Base-by-base conservation (phyloP, 202 grass and related monocot species). In the Hordeum pubiflorum region DNA sequence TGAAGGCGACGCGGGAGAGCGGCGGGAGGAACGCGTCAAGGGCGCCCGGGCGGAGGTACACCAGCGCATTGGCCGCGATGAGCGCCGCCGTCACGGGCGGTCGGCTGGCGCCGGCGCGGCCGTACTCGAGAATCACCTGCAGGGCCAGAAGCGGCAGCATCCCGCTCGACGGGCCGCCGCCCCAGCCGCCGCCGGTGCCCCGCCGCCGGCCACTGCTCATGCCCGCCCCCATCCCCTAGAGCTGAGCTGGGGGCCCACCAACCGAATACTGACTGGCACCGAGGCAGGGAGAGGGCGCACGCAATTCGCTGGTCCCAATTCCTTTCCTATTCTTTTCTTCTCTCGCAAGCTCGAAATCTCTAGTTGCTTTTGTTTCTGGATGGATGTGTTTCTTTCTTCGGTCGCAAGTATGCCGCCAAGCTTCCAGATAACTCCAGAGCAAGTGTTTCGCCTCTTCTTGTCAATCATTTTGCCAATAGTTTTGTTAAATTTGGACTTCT, bases 71-170 rank as follows among this genome's bases (percentile, higher is more conserved):
- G 82, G 89, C 76, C 61, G 90, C 86, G 33, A 98, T 83, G 24
- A 98, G 87, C 66, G 85, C 89, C 36, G 92, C 92, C n/a, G 90
- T 95, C 15, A 93, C 90, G 33, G 89, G 90, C 9, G 96, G 96
- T 13, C 87, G 91, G 29, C 80, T 65, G 20, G 88, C 84, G 3
- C 89, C 84, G 15, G 79, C 40, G 77, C 88, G 84, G 46, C 76
- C 63, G 83, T 93, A 98, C 78, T 98, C 96, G 44, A 79, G 69
- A 14, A 91, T 78, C 46, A 93, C 90, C 39, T 95, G 92, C 12
- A 98, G 48, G 23, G 74, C 90, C 46, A 98, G 86, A 41, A 98
- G 86, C 23, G 92, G 86, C 37, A 98, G 83, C 82, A 95, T 76
- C 76, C 88, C 90, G 27, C 88, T 62, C 17, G 85, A 11, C 82